Percentiles rank a stretch among this genome's conserved stretches.
Evolutionary conservation across 495 filamentous ascomycete genomes (phyloP).

Genomic region (Staphylotrichum longicolle): DNA sequence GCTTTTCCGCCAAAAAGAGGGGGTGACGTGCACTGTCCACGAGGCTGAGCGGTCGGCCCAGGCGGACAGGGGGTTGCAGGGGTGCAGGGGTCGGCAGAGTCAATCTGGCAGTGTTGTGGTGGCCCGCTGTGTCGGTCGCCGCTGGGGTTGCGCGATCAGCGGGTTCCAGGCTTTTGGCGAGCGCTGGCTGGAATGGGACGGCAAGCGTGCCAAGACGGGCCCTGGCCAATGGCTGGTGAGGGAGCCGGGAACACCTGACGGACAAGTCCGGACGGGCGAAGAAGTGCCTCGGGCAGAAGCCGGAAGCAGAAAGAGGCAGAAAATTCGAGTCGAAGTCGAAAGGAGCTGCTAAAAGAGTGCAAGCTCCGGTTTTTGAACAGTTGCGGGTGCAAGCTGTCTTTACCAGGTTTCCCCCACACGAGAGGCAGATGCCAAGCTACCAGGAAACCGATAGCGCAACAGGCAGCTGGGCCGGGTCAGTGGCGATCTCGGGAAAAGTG

Average conservation of each 20-base stretch:
- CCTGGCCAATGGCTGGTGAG: constrained; percentile 21
- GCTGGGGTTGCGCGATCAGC: constrained; percentile 32
- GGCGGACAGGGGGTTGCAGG: constrained; percentile 35
- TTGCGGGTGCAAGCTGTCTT: background rate
- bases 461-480: constrained; percentile 3
- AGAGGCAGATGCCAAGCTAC: constrained; percentile 5
- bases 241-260: constrained; percentile 20
- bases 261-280: constrained; percentile 27
- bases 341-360: background rate
- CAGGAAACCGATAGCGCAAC: constrained; percentile 4
- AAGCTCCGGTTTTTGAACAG: background rate
- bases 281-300: constrained; percentile 25
- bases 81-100: constrained; percentile 17
- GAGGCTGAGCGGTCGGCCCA: constrained; percentile 38
- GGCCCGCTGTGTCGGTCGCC: constrained; percentile 34
- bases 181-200: constrained; percentile 27
- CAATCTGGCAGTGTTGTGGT: constrained; percentile 22
- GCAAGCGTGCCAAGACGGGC: constrained; percentile 7
- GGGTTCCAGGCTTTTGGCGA: constrained; percentile 28
- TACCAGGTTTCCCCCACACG: constrained; percentile 7
- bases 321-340: background rate
- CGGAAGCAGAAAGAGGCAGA: constrained; percentile 2
- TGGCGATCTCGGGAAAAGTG: constrained; percentile 26
- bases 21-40: constrained; percentile 38
- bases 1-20: constrained; percentile 25